A percentile compares a stretch with the other conserved stretches of the same genome.
These are phyloP conservation scores for Blastobotrys peoriensis DNA, from an alignment of 805 yeast species.

Conservation along the genomic window DNA sequence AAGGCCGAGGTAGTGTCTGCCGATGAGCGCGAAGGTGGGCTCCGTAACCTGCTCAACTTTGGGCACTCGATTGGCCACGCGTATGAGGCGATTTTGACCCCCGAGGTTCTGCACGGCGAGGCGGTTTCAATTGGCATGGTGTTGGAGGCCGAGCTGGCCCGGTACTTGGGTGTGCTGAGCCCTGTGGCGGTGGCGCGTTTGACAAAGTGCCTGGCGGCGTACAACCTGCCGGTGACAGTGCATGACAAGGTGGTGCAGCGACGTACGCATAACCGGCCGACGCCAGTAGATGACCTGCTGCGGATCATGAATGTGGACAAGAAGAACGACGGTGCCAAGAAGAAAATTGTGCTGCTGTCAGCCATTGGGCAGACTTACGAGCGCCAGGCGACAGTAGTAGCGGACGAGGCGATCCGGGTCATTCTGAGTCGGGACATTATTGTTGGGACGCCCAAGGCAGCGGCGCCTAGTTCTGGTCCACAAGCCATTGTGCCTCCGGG, in stretches of 20 bases:
- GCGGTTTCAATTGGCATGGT: constrained; percentile 98
- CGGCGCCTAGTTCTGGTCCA: constrained; percentile 17
- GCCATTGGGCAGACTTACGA: constrained; percentile 87
- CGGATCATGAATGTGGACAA: constrained; percentile 92
- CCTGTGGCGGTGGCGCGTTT: constrained; percentile 93
- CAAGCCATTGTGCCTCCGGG: constrained; percentile 79
- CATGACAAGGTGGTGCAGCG: constrained; percentile 66
- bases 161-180: constrained; percentile 80
- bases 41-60: constrained; percentile 85
- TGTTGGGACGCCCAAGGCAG: constrained; percentile 50
- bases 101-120: constrained; percentile 95
- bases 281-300: constrained; percentile 71
- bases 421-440: constrained; percentile 75
- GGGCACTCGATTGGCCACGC: constrained; percentile 99
- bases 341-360: constrained; percentile 78
- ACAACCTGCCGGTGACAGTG: constrained; percentile 76
- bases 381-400: constrained; percentile 75
- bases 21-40: constrained; percentile 93
- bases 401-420: constrained; percentile 73
- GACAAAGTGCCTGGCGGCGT: constrained; percentile 73
- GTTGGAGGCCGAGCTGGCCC: constrained; percentile 89
- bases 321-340: constrained; percentile 89
- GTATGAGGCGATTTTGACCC: constrained; percentile 94
- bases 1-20: constrained; percentile 90
- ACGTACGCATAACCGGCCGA: constrained; percentile 59